phyloP scores from a whole-genome alignment of 129 eudicot genomes.

The Flaveria robusta region DNA sequence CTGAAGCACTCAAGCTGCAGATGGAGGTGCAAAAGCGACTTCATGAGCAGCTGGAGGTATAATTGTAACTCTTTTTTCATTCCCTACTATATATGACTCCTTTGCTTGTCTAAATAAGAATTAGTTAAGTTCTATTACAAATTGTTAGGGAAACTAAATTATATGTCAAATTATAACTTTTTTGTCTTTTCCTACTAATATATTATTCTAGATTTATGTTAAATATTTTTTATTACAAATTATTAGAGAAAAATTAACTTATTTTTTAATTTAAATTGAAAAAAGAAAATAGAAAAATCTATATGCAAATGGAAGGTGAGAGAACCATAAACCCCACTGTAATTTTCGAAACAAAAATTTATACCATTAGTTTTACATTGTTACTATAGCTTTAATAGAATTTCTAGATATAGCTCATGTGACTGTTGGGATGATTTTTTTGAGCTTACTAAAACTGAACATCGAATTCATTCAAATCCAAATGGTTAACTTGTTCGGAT shows the following conservation, averaged over 20 bases:
- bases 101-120: conserved; percentile 3
- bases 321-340: background rate
- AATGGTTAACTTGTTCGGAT: background rate
- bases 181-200: too few species aligned
- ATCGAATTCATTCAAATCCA: background rate
- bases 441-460: background rate
- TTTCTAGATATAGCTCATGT: background rate
- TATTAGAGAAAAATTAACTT: too few species aligned
- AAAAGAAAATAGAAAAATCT: too few species aligned
- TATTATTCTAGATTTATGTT: too few species aligned
- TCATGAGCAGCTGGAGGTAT: conserved; percentile 85
- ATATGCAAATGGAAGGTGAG: background rate
- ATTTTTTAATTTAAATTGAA: too few species aligned
- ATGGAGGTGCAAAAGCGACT: conserved; percentile 94
- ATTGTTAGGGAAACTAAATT: background rate
- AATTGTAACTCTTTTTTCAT: conserved; percentile 13
- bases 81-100: background rate
- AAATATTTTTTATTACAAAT: too few species aligned
- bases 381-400: too few species aligned
- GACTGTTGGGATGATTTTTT: background rate
- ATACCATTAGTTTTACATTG: background rate
- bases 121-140: background rate
- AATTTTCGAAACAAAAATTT: too few species aligned
- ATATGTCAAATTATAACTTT: background rate
- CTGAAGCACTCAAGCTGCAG: conserved; percentile 84